Percentiles rank a stretch among this genome's conserved stretches.
These are phyloP conservation scores for Penicillium sp. DNA, from an alignment of 2,329 filamentous ascomycete genomes.

Conservation along the genomic window DNA sequence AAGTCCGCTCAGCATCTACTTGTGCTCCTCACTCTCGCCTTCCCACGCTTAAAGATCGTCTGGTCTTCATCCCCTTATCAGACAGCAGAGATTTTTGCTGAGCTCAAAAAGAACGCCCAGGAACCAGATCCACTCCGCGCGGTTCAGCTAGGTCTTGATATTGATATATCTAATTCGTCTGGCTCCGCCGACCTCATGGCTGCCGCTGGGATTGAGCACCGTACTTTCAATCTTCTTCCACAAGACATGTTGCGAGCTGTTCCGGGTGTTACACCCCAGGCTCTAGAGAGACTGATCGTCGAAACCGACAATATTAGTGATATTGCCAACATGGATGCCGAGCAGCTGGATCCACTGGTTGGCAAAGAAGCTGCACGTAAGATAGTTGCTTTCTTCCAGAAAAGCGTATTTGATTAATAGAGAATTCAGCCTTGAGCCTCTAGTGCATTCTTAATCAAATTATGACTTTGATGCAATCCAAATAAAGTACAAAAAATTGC, in stretches of 20 bases:
- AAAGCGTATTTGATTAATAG: conserved; percentile 53
- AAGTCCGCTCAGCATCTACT: conserved; percentile 88
- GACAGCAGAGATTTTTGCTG: conserved; percentile 94
- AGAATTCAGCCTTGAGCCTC: not conserved
- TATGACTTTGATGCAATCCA: not conserved
- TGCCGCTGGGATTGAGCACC: conserved; percentile 54
- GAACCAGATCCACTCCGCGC: conserved; percentile 90
- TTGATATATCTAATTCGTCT: conserved; percentile 39
- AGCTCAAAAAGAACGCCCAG: conserved; percentile 81
- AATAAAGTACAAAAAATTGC: not conserved
- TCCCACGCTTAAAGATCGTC: conserved; percentile 83
- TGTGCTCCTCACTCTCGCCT: conserved; percentile 86
- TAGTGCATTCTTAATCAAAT: not conserved
- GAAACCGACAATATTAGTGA: conserved; percentile 74
- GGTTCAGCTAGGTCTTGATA: conserved; percentile 74
- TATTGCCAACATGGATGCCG: conserved; percentile 78
- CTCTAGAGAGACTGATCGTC: conserved; percentile 68
- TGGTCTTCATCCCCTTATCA: conserved; percentile 94
- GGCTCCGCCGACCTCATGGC: conserved; percentile 52
- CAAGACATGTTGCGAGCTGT: conserved; percentile 87
- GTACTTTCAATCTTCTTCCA: conserved; percentile 76
- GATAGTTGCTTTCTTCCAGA: conserved; percentile 78
- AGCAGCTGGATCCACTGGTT: conserved; percentile 69
- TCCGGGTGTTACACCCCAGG: conserved; percentile 79
- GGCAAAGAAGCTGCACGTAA: conserved; percentile 73